Evolutionary conservation across 2,329 filamentous ascomycete genomes (phyloP).

Genomic region (Endoconidiophora polonica): DNA sequence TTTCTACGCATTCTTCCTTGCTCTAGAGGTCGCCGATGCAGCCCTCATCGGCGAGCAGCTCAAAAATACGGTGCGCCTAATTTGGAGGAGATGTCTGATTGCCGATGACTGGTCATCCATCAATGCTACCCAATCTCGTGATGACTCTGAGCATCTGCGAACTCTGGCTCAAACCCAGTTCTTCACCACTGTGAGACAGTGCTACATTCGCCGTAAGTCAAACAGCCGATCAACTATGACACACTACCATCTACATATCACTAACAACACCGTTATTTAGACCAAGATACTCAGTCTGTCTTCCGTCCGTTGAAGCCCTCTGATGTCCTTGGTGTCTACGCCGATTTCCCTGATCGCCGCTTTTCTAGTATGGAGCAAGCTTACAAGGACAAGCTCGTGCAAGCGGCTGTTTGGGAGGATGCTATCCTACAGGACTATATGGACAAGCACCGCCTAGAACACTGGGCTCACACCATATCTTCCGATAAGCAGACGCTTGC

Average conservation of each 20-base stretch:
- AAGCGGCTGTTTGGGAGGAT: constrained; percentile 60
- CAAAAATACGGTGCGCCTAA: constrained; percentile 40
- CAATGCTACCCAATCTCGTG: constrained; percentile 60
- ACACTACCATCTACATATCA: background rate
- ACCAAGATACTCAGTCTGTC: constrained; percentile 24
- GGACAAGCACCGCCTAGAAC: constrained; percentile 49
- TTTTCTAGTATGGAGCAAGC: constrained; percentile 44
- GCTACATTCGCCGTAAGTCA: constrained; percentile 47
- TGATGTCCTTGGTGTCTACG: constrained; percentile 41
- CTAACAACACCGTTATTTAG: constrained; percentile 20
- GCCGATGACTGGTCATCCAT: constrained; percentile 71
- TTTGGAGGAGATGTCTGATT: constrained; percentile 79
- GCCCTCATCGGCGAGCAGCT: constrained; percentile 39
- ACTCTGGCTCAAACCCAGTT: constrained; percentile 49
- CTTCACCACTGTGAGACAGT: constrained; percentile 47
- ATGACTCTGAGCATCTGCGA: constrained; percentile 49
- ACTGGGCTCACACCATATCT: constrained; percentile 39
- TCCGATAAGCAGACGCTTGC: constrained; percentile 23
- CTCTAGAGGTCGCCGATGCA: constrained; percentile 44
- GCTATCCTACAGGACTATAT: constrained; percentile 45
- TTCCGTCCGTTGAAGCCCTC: constrained; percentile 33
- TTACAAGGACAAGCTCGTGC: constrained; percentile 48
- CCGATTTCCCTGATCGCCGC: constrained; percentile 43
- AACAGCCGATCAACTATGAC: background rate
- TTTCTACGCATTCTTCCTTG: constrained; percentile 53